These are phyloP conservation scores for Sphagnum tenellum DNA, from an alignment of 225 moss, liverwort and hornwort species.

Conservation along the genomic window DNA sequence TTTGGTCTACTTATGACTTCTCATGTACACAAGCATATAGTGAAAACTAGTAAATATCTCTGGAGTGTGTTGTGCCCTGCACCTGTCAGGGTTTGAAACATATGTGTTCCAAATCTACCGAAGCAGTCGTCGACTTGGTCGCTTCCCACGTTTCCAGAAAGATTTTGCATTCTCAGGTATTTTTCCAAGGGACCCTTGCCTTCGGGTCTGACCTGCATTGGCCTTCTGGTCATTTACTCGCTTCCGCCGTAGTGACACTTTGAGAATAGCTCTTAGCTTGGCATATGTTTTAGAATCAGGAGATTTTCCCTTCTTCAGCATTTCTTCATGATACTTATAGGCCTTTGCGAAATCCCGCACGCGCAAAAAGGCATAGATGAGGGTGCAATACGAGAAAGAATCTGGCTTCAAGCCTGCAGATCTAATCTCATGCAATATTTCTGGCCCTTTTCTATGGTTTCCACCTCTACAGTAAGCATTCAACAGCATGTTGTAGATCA, in stretches of 20 bases:
- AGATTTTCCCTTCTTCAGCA: conserved; percentile 39
- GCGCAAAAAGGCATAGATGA: conserved; percentile 73
- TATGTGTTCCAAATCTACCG: background rate
- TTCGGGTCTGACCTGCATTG: conserved; percentile 14
- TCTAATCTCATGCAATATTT: conserved; percentile 63
- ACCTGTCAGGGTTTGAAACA: too few species aligned
- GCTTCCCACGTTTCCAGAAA: conserved; percentile 45
- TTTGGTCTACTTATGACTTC: too few species aligned
- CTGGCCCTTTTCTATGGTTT: conserved; percentile 38
- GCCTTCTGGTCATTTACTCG: conserved; percentile 51
- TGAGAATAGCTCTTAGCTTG: conserved; percentile 66
- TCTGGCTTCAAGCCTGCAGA: conserved; percentile 56
- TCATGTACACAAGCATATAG: too few species aligned
- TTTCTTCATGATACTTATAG: conserved; percentile 64
- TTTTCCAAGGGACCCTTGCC: conserved; percentile 5
- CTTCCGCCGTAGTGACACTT: conserved; percentile 40
- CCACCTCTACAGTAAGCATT: conserved; percentile 83
- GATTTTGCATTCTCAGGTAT: conserved; percentile 44
- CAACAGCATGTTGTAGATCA: conserved; percentile 87
- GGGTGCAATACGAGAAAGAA: conserved; percentile 76
- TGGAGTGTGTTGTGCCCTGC: too few species aligned
- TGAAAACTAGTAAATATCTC: too few species aligned
- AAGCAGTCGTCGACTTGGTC: conserved; percentile 8
- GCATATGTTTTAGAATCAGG: conserved; percentile 62
- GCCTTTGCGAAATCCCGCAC: conserved; percentile 67